These are phyloP conservation scores for Perkinsus chesapeaki DNA, from an alignment of 169 alveolate genomes.

Conservation along the genomic window DNA sequence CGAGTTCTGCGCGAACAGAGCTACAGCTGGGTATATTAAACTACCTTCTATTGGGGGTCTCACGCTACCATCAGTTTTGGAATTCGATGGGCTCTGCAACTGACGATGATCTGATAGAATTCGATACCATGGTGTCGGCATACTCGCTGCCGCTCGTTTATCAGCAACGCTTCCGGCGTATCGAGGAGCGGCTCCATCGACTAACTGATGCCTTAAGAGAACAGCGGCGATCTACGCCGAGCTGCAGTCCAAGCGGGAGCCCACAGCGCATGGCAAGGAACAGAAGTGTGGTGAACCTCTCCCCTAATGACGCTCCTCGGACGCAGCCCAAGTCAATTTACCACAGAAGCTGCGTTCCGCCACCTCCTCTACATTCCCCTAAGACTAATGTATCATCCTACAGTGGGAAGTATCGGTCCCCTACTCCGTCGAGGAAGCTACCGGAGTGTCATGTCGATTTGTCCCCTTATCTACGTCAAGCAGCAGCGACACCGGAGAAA, in stretches of 20 bases:
- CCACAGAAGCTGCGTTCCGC: background rate
- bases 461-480: background rate
- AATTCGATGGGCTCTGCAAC: background rate
- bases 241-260: background rate
- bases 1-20: background rate
- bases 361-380: background rate
- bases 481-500: background rate
- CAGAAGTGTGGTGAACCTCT: background rate
- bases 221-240: background rate
- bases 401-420: background rate
- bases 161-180: background rate
- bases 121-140: background rate
- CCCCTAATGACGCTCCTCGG: background rate
- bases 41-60: too few relatives aligned
- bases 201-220: background rate
- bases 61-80: too few relatives aligned
- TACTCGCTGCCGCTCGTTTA: background rate
- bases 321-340: background rate
- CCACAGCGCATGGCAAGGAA: background rate
- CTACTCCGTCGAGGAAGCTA: background rate
- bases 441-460: background rate
- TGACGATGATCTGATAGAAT: background rate
- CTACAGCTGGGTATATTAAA: background rate
- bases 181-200: background rate
- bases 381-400: background rate